Base-by-base conservation (phyloP, 805 yeast genomes). In the Phaffomyces antillensis region DNA sequence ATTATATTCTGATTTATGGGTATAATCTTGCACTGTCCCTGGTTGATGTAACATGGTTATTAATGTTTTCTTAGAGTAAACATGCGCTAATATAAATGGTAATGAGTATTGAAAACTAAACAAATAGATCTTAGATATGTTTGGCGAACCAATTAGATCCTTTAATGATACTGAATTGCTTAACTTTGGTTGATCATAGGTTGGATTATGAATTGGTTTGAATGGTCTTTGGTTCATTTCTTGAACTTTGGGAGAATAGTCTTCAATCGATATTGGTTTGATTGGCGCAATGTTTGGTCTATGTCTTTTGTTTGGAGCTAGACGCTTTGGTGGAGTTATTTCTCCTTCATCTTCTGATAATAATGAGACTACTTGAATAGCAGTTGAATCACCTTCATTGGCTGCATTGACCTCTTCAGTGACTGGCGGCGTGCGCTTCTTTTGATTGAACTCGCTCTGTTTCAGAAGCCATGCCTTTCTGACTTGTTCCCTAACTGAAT, bases 91-190 rank as follows among this genome's bases (percentile, higher is more conserved):
- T 13, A 76, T 52, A 37, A 65, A 62, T 31, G 65, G 68, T 40
- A 76, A 50, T 7, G 75, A 73, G 15, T 68, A 69, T 38, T 64
- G 72, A 52, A 65, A 78, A 50, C 77, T 76, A 60, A 77, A 77
- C 32, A 77, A 70, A 45, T 64, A 68, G 0, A 75, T 63, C 39
- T 61, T 63, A 9, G 39, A 39, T 17, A 77, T 49, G 9, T 65
- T 63, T 6, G 51, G 37, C 0, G 63, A 58, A 6, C 72, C 68
- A 10, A 68, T 44, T 2, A 68, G 58, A n/a, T 63, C 63, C 1
- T 50, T 39, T 28, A 65, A 42, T 1, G 60, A 52, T 7, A 59
- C 43, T 16, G 66, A 55, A 41, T 54, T 50, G 5, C 51, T 36
- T 1, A 61, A 45, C 15, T 42, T 37, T 7, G 37, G 38, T 1